Base-by-base conservation (phyloP, 2,329 filamentous ascomycete genomes). In the Aspergillus fijiensis region DNA sequence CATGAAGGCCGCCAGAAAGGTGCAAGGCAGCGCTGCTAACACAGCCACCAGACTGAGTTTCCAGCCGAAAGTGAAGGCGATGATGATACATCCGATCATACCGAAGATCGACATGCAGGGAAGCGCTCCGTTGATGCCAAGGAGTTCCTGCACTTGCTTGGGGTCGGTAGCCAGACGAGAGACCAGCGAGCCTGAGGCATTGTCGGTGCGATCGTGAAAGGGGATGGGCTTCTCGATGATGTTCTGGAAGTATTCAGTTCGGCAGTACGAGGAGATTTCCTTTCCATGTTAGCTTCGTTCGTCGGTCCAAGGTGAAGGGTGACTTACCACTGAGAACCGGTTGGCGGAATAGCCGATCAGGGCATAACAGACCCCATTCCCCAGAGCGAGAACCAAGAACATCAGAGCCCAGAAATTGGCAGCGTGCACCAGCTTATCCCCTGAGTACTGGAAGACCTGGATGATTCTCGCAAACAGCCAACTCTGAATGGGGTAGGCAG, bases 11-110 rank as follows among this genome's bases (percentile, higher is more conserved):
- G 81, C 79, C 4, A 72, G 64, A 7, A 85, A 73, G 3, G 84
- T 79, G 7, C 82, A 72, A 1, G 84, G 84, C 57, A 85, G 71
- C 0, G 80, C 77, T 1, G 89, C 85, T 65, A 86, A 89, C 9
- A 87, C 77, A 0, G 85, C 82, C 0, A 93, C 87, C 0, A 92
- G 76, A 0, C 87, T 85, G 9, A 94, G 80, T 71, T 92, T 93
- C 90, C 90, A 93, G 1, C 88, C 88, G 70, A 89, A 91, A 4
- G 82, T 79, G 67, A 91, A 92, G 1, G 88, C 82, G 55, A 93
- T 88, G 49, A 82, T 78, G 14, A 91, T 75, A 7, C 84, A 85
- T 0, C 89, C 89, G 9, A 85, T 67, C 3, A 93, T 74, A 52
- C 85, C 88, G 70, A 91, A 88, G 23, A 89, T 69, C 9, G 87